phyloP scores from a whole-genome alignment of 108 stramenopile genomes.

The Nitzschia putrida region DNA sequence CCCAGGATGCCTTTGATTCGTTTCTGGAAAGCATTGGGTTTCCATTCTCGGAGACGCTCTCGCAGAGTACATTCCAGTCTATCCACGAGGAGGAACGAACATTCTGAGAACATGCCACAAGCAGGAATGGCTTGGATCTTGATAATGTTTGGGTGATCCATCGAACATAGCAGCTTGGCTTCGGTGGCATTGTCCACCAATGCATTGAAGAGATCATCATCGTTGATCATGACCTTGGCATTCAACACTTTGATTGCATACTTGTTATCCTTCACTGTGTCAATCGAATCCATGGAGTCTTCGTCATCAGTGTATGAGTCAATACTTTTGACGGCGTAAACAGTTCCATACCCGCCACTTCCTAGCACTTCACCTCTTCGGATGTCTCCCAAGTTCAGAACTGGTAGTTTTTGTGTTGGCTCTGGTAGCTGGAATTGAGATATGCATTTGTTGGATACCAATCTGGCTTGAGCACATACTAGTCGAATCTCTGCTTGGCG shows the following conservation, averaged over 20 bases:
- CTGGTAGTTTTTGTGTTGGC: too few relatives aligned
- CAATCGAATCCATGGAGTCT: slow-evolving; percentile 30
- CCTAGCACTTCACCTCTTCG: slow-evolving; percentile 42
- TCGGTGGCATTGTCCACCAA: slow-evolving; percentile 59
- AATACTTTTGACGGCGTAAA: slow-evolving; percentile 41
- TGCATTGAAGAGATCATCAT: slow-evolving; percentile 32
- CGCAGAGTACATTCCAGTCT: neutral
- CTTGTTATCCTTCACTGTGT: slow-evolving; percentile 36
- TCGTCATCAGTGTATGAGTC: neutral
- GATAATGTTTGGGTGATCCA: slow-evolving; percentile 67
- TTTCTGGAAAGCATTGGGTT: slow-evolving; percentile 2
- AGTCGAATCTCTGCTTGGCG: too few relatives aligned
- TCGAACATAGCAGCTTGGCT: slow-evolving; percentile 45
- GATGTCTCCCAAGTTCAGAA: too few relatives aligned
- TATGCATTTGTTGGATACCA: too few relatives aligned
- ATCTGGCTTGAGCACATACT: too few relatives aligned
- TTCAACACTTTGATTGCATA: slow-evolving; percentile 46
- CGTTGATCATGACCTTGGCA: slow-evolving; percentile 1
- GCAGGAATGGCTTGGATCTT: slow-evolving; percentile 28
- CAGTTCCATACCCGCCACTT: slow-evolving; percentile 60
- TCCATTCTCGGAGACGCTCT: slow-evolving; percentile 18
- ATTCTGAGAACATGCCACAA: neutral
- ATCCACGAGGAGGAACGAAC: slow-evolving; percentile 6
- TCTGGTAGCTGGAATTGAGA: too few relatives aligned
- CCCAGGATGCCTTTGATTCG: slow-evolving; percentile 38